A percentile compares a stretch with the other conserved stretches of the same genome.
Conservation (phyloP, 306 rosid genomes). For the Acmispon strigosus region DNA sequence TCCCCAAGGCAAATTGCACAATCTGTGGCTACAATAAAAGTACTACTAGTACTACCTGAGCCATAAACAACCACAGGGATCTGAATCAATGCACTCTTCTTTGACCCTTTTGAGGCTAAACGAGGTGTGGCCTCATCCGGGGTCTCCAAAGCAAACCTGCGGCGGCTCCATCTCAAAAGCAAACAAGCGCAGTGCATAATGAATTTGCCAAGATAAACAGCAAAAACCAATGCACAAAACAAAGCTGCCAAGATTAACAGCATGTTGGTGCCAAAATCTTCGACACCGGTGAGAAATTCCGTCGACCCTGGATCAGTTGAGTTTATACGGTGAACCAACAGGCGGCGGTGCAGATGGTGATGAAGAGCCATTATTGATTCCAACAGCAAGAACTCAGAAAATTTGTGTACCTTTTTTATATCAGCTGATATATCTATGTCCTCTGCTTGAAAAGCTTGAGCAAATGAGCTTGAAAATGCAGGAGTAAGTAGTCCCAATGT, state of each 20-base stretch:
- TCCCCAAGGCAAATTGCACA: conserved; percentile 95
- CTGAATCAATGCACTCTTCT: conserved; percentile 64
- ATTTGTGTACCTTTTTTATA: not conserved
- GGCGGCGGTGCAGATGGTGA: conserved; percentile 36
- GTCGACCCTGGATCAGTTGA: conserved; percentile 16
- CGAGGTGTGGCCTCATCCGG: conserved; percentile 45
- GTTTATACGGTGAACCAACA: conserved; percentile 35
- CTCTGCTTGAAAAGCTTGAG: conserved; percentile 20
- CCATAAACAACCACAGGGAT: conserved; percentile 70
- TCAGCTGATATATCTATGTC: not conserved
- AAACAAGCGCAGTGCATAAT: conserved; percentile 65
- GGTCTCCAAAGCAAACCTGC: conserved; percentile 36
- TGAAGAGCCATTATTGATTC: conserved; percentile 24
- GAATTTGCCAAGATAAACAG: conserved; percentile 74
- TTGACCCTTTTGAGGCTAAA: conserved; percentile 55
- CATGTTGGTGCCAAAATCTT: conserved; percentile 83
- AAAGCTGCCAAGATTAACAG: conserved; percentile 86
- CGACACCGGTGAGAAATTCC: conserved; percentile 33
- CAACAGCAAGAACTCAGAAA: not conserved
- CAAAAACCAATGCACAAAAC: conserved; percentile 82
- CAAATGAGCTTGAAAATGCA: conserved; percentile 19
- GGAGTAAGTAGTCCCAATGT: conserved; percentile 30
- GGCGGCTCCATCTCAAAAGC: not conserved
- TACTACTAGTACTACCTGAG: conserved; percentile 24
- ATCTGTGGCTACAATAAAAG: conserved; percentile 62